Evolutionary conservation across 768 basidiomycete genomes (phyloP).

Genomic region (Lactarius hatsudake): DNA sequence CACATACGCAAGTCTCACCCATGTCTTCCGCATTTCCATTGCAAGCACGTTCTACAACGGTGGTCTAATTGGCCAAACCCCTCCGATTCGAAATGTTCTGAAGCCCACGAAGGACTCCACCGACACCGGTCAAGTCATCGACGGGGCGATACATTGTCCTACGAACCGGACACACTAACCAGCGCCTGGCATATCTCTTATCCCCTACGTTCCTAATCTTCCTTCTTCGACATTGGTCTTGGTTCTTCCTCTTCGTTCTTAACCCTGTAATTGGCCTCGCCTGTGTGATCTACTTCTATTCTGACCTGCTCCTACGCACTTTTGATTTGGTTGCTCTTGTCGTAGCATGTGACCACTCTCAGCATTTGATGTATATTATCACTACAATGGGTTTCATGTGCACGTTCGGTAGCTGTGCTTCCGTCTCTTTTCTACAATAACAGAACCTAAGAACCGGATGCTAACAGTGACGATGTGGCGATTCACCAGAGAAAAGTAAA

Average conservation of each 20-base stretch:
- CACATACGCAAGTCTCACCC: constrained; percentile 59
- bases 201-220: constrained; percentile 5
- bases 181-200: not conserved
- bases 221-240: constrained; percentile 2
- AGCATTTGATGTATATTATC: constrained; percentile 29
- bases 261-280: constrained; percentile 13
- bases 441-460: not conserved
- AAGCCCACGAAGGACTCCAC: not conserved
- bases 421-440: constrained; percentile 1
- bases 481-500: not conserved
- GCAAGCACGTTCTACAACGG: constrained; percentile 31
- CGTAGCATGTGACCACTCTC: constrained; percentile 18
- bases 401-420: constrained; percentile 17
- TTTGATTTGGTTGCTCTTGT: constrained; percentile 16
- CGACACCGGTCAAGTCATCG: not conserved
- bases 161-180: not conserved
- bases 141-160: not conserved
- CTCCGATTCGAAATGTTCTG: not conserved
- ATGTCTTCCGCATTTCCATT: constrained; percentile 82
- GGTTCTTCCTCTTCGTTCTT: constrained; percentile 4
- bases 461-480: not conserved
- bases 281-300: constrained; percentile 18
- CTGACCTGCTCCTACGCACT: constrained; percentile 12
- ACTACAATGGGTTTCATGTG: constrained; percentile 21
- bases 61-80: constrained; percentile 14